A percentile compares a stretch with the other conserved stretches of the same genome.
phyloP scores from a whole-genome alignment of 202 grass and related monocot genomes.

The Setaria viridis region DNA sequence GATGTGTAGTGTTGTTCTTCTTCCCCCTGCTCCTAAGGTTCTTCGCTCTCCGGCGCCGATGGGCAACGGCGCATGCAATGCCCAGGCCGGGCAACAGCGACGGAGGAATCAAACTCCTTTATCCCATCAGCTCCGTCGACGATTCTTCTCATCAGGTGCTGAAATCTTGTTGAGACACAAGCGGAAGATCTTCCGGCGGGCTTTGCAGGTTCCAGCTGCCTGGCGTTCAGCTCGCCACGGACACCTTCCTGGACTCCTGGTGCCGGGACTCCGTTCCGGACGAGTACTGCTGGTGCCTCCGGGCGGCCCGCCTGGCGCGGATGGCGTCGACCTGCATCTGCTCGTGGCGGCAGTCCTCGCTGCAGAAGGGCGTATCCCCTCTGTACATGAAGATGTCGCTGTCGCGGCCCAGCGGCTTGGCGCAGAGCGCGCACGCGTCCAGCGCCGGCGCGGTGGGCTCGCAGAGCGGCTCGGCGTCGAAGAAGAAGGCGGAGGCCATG shows the following conservation, averaged over 20 bases:
- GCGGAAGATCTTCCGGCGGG: not conserved
- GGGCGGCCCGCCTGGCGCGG: slow-evolving; percentile 19
- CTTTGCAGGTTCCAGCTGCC: not conserved
- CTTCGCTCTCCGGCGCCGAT: not conserved
- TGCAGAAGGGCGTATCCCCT: slow-evolving; percentile 88
- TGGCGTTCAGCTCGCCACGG: slow-evolving; percentile 8
- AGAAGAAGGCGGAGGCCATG: slow-evolving; percentile 55
- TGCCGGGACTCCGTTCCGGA: slow-evolving; percentile 6
- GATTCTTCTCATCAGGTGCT: not conserved
- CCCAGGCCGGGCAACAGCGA: not conserved
- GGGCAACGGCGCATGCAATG: not conserved
- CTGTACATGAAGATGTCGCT: slow-evolving; percentile 88
- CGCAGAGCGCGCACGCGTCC: slow-evolving; percentile 79
- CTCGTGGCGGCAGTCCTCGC: slow-evolving; percentile 84
- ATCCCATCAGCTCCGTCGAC: not conserved
- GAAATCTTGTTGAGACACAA: not conserved
- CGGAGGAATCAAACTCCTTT: not conserved
- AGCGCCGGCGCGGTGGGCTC: slow-evolving; percentile 33
- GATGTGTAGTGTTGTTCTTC: not conserved
- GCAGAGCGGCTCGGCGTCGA: slow-evolving; percentile 55
- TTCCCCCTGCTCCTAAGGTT: not conserved
- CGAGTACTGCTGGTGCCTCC: not conserved
- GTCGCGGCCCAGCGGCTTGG: slow-evolving; percentile 56
- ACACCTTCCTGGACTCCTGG: slow-evolving; percentile 31
- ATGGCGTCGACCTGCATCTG: slow-evolving; percentile 77